Conservation (phyloP, 371 early-diverging fungal genomes). For the Haplosporangium sp. region DNA sequence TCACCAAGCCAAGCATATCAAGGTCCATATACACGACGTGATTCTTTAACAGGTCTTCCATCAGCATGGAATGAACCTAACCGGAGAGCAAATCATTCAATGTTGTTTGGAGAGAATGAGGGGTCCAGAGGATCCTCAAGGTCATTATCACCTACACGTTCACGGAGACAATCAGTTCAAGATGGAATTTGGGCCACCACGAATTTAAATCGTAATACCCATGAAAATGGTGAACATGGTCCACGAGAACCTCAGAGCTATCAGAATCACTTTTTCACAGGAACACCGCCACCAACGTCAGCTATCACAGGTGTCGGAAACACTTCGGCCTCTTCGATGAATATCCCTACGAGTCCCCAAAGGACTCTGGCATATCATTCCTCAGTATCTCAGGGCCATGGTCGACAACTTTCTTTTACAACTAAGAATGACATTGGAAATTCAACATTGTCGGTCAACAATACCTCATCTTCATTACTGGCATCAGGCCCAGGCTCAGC, state of each 20-base stretch:
- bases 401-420: conserved; percentile 33
- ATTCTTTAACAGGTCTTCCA: conserved; percentile 36
- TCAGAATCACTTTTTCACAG: conserved; percentile 17
- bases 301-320: not conserved
- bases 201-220: not conserved
- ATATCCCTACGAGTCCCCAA: conserved; percentile 5
- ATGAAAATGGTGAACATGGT: not conserved
- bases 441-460: not conserved
- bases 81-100: conserved; percentile 28
- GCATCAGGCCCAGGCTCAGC: not conserved
- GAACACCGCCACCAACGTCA: conserved; percentile 7
- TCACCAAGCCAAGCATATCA: conserved; percentile 13
- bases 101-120: conserved; percentile 39
- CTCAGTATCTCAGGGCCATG: conserved; percentile 10
- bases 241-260: conserved; percentile 7
- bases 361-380: conserved; percentile 2
- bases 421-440: conserved; percentile 25
- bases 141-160: conserved; percentile 17
- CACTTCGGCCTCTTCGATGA: not conserved
- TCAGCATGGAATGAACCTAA: conserved; percentile 39
- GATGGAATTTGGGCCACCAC: conserved; percentile 10
- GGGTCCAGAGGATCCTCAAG: conserved; percentile 17
- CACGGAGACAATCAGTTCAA: conserved; percentile 11
- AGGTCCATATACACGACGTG: conserved; percentile 14
- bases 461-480: not conserved